Percentiles rank a stretch among this genome's conserved stretches.
phyloP scores from a whole-genome alignment of 805 yeast species.

The Candida maris region DNA sequence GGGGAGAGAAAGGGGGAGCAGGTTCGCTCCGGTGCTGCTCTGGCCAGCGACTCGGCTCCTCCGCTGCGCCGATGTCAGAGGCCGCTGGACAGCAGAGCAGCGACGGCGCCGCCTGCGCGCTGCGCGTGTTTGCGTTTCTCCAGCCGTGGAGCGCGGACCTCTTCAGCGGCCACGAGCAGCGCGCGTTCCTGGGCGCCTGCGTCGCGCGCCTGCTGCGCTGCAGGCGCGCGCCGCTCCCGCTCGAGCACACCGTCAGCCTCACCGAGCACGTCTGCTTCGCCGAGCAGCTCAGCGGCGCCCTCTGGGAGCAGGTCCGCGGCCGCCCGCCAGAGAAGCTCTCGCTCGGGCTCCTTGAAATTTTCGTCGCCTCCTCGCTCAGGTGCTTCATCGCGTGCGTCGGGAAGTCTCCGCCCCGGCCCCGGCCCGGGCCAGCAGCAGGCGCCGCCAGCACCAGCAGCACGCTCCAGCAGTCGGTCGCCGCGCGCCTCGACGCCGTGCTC shows the following conservation, averaged over 20 bases:
- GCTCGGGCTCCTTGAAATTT: slow-evolving; percentile 6
- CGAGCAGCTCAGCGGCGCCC: not conserved
- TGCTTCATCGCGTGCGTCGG: slow-evolving; percentile 1
- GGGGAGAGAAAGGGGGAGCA: not conserved
- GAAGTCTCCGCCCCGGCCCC: not conserved
- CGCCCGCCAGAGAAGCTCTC: not conserved
- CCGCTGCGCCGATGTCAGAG: no score
- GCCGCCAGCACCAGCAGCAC: no score
- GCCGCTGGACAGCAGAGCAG: no score
- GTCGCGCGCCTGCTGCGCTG: slow-evolving; percentile 1
- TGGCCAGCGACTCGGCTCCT: no score
- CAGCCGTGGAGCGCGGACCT: slow-evolving; percentile 1
- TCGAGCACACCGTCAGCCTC: slow-evolving; percentile 1
- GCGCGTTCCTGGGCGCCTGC: not conserved
- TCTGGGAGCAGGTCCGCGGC: not conserved
- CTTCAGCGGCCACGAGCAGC: not conserved
- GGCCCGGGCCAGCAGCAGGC: no score
- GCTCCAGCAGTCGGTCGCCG: not conserved
- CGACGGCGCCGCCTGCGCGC: not conserved
- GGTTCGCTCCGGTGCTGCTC: no score
- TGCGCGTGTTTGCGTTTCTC: slow-evolving; percentile 1
- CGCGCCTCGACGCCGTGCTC: not conserved
- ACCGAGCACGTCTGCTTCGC: slow-evolving; percentile 2
- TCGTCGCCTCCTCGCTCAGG: slow-evolving; percentile 3
- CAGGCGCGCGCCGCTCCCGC: not conserved